Evolutionary conservation across 129 eudicot genomes (phyloP).

Genomic region (Escallonia herrerae): DNA sequence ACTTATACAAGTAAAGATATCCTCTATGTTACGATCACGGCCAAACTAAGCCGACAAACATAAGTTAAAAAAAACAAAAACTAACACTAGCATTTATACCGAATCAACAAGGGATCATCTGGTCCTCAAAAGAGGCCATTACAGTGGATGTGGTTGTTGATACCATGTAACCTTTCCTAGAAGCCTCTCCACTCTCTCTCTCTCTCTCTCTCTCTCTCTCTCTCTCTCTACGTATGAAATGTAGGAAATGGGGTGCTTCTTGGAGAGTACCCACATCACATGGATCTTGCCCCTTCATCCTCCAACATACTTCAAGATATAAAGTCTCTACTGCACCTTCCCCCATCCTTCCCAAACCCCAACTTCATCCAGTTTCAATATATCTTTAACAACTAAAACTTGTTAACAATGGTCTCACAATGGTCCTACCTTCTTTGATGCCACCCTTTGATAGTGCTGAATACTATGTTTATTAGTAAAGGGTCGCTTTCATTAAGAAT

Average conservation of each 20-base stretch:
- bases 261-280: constrained; percentile 3
- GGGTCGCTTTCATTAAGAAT: neutral
- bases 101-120: constrained; percentile 1
- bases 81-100: too few species aligned
- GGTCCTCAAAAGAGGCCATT: too few species aligned
- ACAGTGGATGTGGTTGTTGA: constrained; percentile 3
- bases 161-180: constrained; percentile 7
- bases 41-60: too few species aligned
- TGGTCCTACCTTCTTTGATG: neutral
- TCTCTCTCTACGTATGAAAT: neutral
- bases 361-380: neutral
- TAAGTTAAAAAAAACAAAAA: too few species aligned
- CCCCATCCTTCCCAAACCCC: constrained; percentile 3
- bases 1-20: too few species aligned
- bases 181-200: neutral
- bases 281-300: constrained; percentile 4
- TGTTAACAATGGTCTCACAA: too few species aligned
- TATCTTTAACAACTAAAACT: neutral
- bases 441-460: neutral
- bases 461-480: neutral
- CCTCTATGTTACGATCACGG: too few species aligned
- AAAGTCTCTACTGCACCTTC: neutral
- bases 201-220: neutral
- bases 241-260: constrained; percentile 3
- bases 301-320: constrained; percentile 6